Percentiles rank a stretch among this genome's conserved stretches.
Evolutionary conservation across 225 moss, liverwort and hornwort genomes (phyloP).

Genomic region (Antitrichia curtipendula): DNA sequence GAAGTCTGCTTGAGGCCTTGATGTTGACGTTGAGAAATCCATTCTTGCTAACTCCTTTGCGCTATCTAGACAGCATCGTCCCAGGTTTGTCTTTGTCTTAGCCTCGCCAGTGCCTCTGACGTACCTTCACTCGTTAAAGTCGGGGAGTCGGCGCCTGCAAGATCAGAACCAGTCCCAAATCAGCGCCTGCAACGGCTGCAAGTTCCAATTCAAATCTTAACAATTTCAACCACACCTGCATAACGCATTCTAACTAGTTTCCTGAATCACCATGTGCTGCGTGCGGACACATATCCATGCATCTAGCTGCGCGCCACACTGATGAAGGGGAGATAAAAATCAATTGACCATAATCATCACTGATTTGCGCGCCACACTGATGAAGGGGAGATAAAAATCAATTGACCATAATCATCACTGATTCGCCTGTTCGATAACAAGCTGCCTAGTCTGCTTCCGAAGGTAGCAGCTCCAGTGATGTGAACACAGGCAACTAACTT

Average conservation of each 20-base stretch:
- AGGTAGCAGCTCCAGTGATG: neutral
- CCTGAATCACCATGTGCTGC: neutral
- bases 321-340: neutral
- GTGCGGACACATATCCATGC: neutral
- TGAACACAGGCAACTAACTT: neutral
- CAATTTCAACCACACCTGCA: neutral
- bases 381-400: neutral
- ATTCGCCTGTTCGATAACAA: neutral
- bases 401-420: neutral
- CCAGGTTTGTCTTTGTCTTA: neutral
- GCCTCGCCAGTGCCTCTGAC: slow-evolving; percentile 16
- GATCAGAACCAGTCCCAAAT: neutral
- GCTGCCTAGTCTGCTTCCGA: neutral
- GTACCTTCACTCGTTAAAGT: slow-evolving; percentile 9
- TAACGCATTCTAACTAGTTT: neutral
- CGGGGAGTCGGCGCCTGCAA: neutral
- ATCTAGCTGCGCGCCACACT: neutral
- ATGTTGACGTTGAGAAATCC: neutral
- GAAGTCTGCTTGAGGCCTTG: slow-evolving; percentile 25
- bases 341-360: neutral
- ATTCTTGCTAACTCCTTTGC: neutral
- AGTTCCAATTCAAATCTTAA: neutral
- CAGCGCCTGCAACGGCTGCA: neutral
- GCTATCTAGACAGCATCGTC: neutral
- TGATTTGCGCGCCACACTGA: no score